Evolutionary conservation across 768 basidiomycete species (phyloP).

Genomic region (Lactarius psammicola): DNA sequence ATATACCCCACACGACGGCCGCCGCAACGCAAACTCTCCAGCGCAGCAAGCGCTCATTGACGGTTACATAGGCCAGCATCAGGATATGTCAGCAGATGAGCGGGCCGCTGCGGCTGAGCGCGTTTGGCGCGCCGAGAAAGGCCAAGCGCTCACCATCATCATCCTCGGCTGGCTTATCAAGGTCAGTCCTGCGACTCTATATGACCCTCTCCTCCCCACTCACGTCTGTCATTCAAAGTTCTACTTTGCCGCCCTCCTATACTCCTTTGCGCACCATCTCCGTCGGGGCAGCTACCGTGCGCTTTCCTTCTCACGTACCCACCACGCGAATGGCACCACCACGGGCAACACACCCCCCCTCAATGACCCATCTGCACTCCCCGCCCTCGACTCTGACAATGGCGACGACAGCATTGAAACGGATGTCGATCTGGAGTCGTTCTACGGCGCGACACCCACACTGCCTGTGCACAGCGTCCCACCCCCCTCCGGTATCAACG

Average conservation of each 20-base stretch:
- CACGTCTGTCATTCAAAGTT: slow-evolving; percentile 50
- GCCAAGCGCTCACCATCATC: slow-evolving; percentile 72
- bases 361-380: slow-evolving; percentile 39
- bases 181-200: slow-evolving; percentile 46
- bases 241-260: slow-evolving; percentile 86
- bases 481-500: slow-evolving; percentile 13
- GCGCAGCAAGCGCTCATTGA: slow-evolving; percentile 87
- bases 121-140: slow-evolving; percentile 91
- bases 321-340: background rate
- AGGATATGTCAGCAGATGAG: slow-evolving; percentile 61
- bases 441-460: slow-evolving; percentile 33
- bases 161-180: slow-evolving; percentile 84
- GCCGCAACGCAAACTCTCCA: slow-evolving; percentile 71
- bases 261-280: slow-evolving; percentile 91
- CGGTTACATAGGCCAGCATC: slow-evolving; percentile 40
- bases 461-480: slow-evolving; percentile 53
- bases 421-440: slow-evolving; percentile 58
- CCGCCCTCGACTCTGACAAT: slow-evolving; percentile 28
- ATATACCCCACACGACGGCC: slow-evolving; percentile 89
- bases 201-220: background rate
- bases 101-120: slow-evolving; percentile 68
- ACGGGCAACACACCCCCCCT: slow-evolving; percentile 14
- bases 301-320: slow-evolving; percentile 50
- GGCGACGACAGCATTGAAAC: slow-evolving; percentile 50
- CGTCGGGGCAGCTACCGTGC: slow-evolving; percentile 87